Percentiles rank a stretch among this genome's conserved stretches.
Evolutionary conservation across 495 filamentous ascomycete genomes (phyloP).

Genomic region (Penicillium herquei): DNA sequence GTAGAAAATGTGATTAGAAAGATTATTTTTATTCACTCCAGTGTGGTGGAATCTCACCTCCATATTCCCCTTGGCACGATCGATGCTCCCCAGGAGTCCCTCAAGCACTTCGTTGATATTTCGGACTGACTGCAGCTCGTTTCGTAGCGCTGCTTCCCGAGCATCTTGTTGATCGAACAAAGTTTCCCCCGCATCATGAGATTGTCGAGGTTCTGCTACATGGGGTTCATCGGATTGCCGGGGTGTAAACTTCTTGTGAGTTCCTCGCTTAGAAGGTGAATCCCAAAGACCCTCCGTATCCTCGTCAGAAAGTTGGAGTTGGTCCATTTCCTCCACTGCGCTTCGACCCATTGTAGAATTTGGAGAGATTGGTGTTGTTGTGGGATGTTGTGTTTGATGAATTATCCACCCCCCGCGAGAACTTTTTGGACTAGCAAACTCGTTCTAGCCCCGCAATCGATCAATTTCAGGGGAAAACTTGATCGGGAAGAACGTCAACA

Average conservation of each 20-base stretch:
- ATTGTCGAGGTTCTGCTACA: slow-evolving; percentile 29
- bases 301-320: slow-evolving; percentile 57
- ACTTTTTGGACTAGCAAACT: too few species aligned
- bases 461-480: slow-evolving; percentile 2
- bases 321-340: slow-evolving; percentile 46
- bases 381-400: neutral
- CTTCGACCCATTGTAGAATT: slow-evolving; percentile 32
- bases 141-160: slow-evolving; percentile 68
- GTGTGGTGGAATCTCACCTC: slow-evolving; percentile 52
- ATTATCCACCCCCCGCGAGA: too few species aligned
- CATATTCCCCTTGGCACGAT: slow-evolving; percentile 87
- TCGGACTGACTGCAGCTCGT: slow-evolving; percentile 77
- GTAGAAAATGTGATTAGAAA: slow-evolving; percentile 1
- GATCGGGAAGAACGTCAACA: slow-evolving; percentile 20
- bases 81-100: slow-evolving; percentile 73
- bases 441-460: neutral
- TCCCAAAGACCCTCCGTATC: slow-evolving; percentile 71
- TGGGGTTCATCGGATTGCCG: slow-evolving; percentile 33
- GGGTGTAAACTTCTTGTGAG: slow-evolving; percentile 19
- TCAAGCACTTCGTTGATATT: slow-evolving; percentile 87
- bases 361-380: neutral
- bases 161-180: slow-evolving; percentile 65
- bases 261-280: slow-evolving; percentile 58
- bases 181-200: slow-evolving; percentile 48
- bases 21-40: neutral